Base-by-base conservation (phyloP, 2,329 filamentous ascomycete genomes). In the Pseudogymnoascus sp. region DNA sequence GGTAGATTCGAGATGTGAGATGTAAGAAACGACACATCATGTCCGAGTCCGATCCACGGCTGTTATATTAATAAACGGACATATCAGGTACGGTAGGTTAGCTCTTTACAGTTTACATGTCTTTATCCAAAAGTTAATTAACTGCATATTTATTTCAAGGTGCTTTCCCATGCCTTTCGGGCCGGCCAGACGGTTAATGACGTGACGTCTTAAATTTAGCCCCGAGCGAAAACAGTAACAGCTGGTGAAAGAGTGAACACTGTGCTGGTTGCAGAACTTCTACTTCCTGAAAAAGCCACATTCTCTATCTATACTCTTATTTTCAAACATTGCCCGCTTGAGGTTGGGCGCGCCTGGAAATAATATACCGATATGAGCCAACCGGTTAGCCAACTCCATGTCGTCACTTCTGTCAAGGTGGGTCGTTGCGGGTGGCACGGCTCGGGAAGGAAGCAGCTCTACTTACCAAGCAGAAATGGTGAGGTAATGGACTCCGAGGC, bases 321-420 rank as follows among this genome's bases (percentile, higher is more conserved):
- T 54, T 31, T 6, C 4, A 54, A 54, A 54, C 47, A 31, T 31
- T 31, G 4, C 14, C 21, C 14, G 8, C 8, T 54, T 16, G 26
- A 11, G 23, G 23, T 34, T 34, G 4, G 31, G 31, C 31, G 39
- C 5, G 16, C 4, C 16, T 57, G 12, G 3, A 6, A 34, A n/a
- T 57, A 57, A 57, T 34, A 14, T 57, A 57, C 51, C 34, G 12
- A 31, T 57, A 34, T 51, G 29, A 31, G n/a, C 51, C 51, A 57
- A 18, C 18, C 10, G 5, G 12, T 34, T 34, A 34, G 11, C 51
- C 26, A 31, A 34, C 12, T 34, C 5, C 5, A 34, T 57, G 51
- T 34, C 51, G 51, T 57, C 51, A 57, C 51, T 57, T 57, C 47
- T 34, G 29, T 34, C 29, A 57, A 57, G n/a, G 51, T 57, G 51